Conservation (phyloP, 2,329 filamentous ascomycete species). For the Colletotrichum sidae region DNA sequence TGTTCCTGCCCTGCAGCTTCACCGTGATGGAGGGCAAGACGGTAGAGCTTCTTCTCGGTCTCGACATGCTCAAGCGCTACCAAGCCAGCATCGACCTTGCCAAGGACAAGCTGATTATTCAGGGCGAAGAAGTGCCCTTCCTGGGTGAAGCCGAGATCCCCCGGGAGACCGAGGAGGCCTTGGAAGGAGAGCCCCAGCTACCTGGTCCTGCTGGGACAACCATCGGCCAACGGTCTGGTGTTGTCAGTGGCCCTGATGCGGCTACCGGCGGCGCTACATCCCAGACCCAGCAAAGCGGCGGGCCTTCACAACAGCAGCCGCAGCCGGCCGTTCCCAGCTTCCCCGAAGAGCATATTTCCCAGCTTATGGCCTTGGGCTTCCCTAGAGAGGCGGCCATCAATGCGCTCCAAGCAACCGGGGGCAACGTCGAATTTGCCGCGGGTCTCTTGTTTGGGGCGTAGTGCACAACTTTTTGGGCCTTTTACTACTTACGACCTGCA, state of each 20-base stretch:
- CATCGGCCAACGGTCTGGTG: constrained; percentile 86
- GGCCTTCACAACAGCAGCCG: constrained; percentile 42
- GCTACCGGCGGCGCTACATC: constrained; percentile 40
- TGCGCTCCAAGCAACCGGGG: constrained; percentile 83
- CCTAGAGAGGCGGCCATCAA: constrained; percentile 80
- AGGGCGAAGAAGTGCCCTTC: constrained; percentile 89
- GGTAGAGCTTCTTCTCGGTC: constrained; percentile 89
- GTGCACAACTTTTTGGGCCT: background rate
- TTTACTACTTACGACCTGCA: background rate
- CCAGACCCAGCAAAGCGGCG: constrained; percentile 36
- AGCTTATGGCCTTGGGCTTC: constrained; percentile 83
- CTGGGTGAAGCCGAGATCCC: constrained; percentile 94
- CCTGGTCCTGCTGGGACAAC: constrained; percentile 89
- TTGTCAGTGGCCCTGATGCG: constrained; percentile 68
- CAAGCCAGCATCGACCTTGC: constrained; percentile 92
- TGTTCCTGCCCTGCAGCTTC: constrained; percentile 93
- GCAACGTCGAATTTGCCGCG: constrained; percentile 90
- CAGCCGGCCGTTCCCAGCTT: constrained; percentile 50
- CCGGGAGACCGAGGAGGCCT: constrained; percentile 79
- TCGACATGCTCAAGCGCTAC: constrained; percentile 97
- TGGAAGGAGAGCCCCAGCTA: constrained; percentile 84
- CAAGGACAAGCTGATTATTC: constrained; percentile 87
- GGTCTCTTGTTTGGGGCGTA: constrained; percentile 75
- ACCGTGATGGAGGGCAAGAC: constrained; percentile 99
- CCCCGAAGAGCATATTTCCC: constrained; percentile 76